A percentile compares a stretch with the other conserved stretches of the same genome.
Evolutionary conservation across 306 rosid species (phyloP).

Genomic region (Cucumis cinereus): DNA sequence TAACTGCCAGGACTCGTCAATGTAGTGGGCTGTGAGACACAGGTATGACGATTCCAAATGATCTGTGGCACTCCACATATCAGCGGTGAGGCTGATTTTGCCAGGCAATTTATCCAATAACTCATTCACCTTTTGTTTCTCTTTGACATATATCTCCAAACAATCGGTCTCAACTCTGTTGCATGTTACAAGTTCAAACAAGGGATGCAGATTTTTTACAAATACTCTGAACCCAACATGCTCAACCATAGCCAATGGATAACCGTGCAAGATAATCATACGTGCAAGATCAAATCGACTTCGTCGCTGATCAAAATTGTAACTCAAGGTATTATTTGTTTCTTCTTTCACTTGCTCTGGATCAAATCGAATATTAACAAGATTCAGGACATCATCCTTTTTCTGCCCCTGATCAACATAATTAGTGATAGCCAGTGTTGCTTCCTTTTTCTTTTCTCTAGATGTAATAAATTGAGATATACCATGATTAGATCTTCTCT

Average conservation of each 20-base stretch:
- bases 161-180: constrained; percentile 87
- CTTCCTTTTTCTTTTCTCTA: constrained; percentile 87
- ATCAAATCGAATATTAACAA: constrained; percentile 80
- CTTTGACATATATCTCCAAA: constrained; percentile 69
- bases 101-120: constrained; percentile 91
- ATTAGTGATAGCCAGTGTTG: constrained; percentile 44
- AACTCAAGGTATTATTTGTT: constrained; percentile 25
- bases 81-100: constrained; percentile 73
- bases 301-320: constrained; percentile 75
- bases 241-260: constrained; percentile 91
- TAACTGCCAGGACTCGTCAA: constrained; percentile 86
- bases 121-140: constrained; percentile 81
- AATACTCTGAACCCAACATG: constrained; percentile 88
- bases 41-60: constrained; percentile 59
- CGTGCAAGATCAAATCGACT: constrained; percentile 95
- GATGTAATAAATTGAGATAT: constrained; percentile 44
- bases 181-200: constrained; percentile 68
- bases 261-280: constrained; percentile 92
- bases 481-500: constrained; percentile 66
- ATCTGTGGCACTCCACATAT: constrained; percentile 54
- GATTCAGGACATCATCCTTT: constrained; percentile 59
- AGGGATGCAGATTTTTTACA: constrained; percentile 85
- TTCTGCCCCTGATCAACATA: constrained; percentile 59
- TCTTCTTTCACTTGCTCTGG: constrained; percentile 77
- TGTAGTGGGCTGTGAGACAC: constrained; percentile 81